Conservation (phyloP, 2,329 filamentous ascomycete species). For the Pseudocercospora ulei region DNA sequence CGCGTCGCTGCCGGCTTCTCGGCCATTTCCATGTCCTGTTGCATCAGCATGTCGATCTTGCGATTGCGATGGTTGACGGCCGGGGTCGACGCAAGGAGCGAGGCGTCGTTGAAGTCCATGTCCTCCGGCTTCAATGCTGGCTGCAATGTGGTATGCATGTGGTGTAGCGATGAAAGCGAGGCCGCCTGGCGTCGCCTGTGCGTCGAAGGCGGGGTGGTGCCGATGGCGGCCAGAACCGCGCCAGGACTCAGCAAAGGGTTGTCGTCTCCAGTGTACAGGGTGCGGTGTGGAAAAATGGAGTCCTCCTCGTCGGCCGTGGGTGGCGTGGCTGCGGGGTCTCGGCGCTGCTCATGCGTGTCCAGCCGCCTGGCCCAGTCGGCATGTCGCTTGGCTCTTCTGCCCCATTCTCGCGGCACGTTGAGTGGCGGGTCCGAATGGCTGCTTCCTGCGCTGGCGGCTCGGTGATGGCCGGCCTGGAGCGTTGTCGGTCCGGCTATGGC, state of each 20-base stretch:
- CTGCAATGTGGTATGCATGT: constrained; percentile 26
- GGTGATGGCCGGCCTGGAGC: constrained; percentile 11
- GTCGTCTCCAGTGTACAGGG: constrained; percentile 31
- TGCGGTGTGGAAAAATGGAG: constrained; percentile 21
- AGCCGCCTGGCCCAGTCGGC: constrained; percentile 39
- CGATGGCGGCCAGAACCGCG: constrained; percentile 35
- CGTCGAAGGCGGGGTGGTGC: constrained; percentile 38
- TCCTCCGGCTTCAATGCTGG: constrained; percentile 30
- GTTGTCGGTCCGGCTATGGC: constrained; percentile 1
- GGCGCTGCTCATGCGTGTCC: constrained; percentile 21
- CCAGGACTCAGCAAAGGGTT: constrained; percentile 12
- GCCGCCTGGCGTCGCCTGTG: constrained; percentile 17
- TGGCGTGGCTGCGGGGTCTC: constrained; percentile 18
- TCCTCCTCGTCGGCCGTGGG: constrained; percentile 19
- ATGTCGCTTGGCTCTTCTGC: constrained; percentile 36
- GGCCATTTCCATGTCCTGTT: constrained; percentile 37
- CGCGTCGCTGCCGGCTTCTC: constrained; percentile 26
- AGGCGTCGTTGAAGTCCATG: constrained; percentile 41
- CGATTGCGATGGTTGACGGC: constrained; percentile 32
- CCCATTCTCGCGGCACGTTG: constrained; percentile 42
- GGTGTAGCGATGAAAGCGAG: constrained; percentile 23
- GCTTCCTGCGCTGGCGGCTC: constrained; percentile 30
- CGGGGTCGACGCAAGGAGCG: constrained; percentile 43
- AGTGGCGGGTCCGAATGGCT: constrained; percentile 39
- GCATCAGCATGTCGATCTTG: constrained; percentile 38